phyloP scores from a whole-genome alignment of 78 protist genomes.

The Carpediemonas membranifera region DNA sequence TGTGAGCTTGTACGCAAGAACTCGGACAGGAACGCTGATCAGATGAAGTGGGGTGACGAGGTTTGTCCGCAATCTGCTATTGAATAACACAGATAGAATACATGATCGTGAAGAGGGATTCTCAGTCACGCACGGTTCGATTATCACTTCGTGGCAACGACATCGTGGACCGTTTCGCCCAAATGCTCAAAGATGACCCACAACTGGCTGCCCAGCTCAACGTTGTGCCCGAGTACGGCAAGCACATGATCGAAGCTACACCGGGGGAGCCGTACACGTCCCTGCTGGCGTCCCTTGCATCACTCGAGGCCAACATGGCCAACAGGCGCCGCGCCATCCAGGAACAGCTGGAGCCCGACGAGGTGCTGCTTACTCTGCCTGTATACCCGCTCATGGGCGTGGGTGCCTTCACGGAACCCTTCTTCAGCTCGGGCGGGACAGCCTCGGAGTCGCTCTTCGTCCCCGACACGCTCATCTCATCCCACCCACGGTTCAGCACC shows the following conservation, averaged over 20 bases:
- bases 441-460: neutral
- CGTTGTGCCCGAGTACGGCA: neutral
- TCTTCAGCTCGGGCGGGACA: neutral
- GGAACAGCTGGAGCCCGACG: neutral
- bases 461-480: neutral
- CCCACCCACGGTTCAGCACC: neutral
- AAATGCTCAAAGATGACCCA: no score
- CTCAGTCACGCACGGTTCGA: no score
- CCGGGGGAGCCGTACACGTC: neutral
- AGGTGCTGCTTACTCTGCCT: neutral
- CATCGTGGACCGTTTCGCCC: no score
- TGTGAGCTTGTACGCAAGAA: no score
- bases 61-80: no score
- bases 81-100: no score
- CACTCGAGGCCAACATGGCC: neutral
- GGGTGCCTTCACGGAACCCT: neutral
- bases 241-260: neutral
- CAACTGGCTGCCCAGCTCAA: no score
- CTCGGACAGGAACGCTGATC: no score
- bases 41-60: no score
- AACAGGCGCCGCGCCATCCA: neutral
- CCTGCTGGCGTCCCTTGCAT: neutral
- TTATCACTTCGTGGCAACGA: no score
- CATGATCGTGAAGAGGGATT: no score
- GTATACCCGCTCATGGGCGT: neutral